Conservation (phyloP, 108 stramenopile species). For the Schizochytrium sp. region DNA sequence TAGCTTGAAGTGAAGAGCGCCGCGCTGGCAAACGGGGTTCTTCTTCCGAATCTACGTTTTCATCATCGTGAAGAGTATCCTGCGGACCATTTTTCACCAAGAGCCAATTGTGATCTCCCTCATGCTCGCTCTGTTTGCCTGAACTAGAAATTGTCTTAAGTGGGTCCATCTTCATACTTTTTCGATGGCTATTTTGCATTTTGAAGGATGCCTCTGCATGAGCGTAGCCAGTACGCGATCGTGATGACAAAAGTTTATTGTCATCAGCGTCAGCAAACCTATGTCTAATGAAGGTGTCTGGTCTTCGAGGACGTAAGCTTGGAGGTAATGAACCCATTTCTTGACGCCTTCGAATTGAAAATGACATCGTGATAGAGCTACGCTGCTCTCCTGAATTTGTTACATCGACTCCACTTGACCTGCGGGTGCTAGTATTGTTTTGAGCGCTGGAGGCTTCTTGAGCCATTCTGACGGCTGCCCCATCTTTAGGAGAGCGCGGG, state of each 20-base stretch:
- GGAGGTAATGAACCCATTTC: background rate
- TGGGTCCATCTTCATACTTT: background rate
- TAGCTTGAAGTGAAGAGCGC: too few relatives aligned
- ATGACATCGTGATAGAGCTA: background rate
- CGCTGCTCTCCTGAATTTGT: background rate
- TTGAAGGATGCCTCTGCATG: background rate
- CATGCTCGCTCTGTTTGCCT: background rate
- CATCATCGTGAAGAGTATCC: too few relatives aligned
- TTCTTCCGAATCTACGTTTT: too few relatives aligned
- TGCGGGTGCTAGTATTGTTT: too few relatives aligned
- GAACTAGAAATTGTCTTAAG: background rate
- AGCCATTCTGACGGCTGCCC: too few relatives aligned
- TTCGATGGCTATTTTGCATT: background rate
- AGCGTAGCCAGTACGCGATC: background rate
- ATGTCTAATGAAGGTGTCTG: background rate
- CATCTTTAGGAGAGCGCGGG: too few relatives aligned
- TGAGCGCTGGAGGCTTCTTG: too few relatives aligned
- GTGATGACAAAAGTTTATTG: constrained; percentile 4
- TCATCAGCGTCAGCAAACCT: background rate
- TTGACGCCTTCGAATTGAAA: background rate
- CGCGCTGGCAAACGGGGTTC: too few relatives aligned
- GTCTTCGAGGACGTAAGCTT: background rate
- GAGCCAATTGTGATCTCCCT: too few relatives aligned
- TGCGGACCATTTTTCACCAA: too few relatives aligned
- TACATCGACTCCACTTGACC: background rate